A percentile compares a stretch with the other conserved stretches of the same genome.
Conservation (phyloP, 495 filamentous ascomycete genomes). For the Talaromyces thailandensis region DNA sequence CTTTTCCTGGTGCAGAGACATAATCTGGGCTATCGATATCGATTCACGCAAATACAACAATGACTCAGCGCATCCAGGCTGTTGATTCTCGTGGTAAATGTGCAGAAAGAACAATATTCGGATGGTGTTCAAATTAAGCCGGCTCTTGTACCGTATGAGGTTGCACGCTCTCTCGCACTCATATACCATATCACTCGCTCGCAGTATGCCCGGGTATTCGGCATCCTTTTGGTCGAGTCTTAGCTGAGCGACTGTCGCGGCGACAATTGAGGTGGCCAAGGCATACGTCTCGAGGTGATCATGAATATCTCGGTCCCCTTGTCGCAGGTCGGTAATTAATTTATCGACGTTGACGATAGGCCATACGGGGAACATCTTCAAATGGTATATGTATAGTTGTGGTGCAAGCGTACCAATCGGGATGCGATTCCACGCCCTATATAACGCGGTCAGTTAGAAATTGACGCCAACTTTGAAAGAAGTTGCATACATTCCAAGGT, state of each 20-base stretch:
- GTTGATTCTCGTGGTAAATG: constrained; percentile 34
- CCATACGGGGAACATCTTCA: constrained; percentile 38
- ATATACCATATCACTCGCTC: constrained; percentile 8
- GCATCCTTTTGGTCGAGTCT: constrained; percentile 17
- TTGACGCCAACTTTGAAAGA: not conserved
- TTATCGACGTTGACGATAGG: constrained; percentile 33
- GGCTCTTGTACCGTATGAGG: not conserved
- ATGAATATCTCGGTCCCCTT: constrained; percentile 5
- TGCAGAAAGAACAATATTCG: constrained; percentile 36
- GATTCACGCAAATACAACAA: constrained; percentile 33
- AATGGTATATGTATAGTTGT: constrained; percentile 28
- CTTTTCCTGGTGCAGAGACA: constrained; percentile 28
- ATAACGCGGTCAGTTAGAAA: not conserved
- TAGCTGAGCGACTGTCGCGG: constrained; percentile 36
- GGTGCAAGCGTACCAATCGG: constrained; percentile 4
- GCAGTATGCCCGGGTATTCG: not conserved
- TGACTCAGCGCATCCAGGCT: constrained; percentile 29
- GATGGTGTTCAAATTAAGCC: constrained; percentile 14
- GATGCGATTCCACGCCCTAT: not conserved
- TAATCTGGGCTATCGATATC: constrained; percentile 36
- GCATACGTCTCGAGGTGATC: constrained; percentile 26
- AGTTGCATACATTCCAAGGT: not conserved
- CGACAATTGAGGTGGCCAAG: constrained; percentile 30
- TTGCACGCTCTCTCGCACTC: constrained; percentile 6
- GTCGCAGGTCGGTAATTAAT: constrained; percentile 23